Conservation (phyloP, 1,284 basidiomycete species). For the Porogramme epimiltina region DNA sequence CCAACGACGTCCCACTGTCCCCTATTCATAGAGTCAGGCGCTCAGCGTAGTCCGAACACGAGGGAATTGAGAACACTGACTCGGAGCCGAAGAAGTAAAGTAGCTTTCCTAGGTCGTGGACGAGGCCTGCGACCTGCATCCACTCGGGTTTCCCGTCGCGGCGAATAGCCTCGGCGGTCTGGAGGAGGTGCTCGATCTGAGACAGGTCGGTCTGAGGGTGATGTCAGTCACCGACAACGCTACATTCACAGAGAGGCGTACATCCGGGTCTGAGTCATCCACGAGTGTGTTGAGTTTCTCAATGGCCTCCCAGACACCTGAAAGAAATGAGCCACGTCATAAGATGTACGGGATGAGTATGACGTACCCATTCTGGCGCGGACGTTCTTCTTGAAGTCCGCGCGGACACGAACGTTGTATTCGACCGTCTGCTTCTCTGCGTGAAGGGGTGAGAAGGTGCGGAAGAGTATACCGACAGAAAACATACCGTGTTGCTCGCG, state of each 20-base stretch:
- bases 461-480: not conserved
- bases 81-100: slow-evolving; percentile 80
- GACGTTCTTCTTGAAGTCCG: slow-evolving; percentile 66
- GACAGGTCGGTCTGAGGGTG: slow-evolving; percentile 64
- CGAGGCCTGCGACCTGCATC: slow-evolving; percentile 88
- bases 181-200: slow-evolving; percentile 90
- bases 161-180: slow-evolving; percentile 91
- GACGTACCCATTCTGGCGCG: slow-evolving; percentile 63
- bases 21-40: slow-evolving; percentile 26
- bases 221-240: not conserved
- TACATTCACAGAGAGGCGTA: slow-evolving; percentile 27
- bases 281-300: slow-evolving; percentile 87
- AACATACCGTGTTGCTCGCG: slow-evolving; percentile 80
- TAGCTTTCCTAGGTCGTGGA: slow-evolving; percentile 89
- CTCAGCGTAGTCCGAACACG: slow-evolving; percentile 6
- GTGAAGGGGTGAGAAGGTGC: not conserved
- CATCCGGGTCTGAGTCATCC: slow-evolving; percentile 88
- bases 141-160: slow-evolving; percentile 87
- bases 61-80: slow-evolving; percentile 26
- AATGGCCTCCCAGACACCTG: slow-evolving; percentile 85
- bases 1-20: slow-evolving; percentile 95
- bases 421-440: slow-evolving; percentile 86
- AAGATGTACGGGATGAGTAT: not conserved
- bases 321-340: not conserved
- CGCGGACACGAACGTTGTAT: slow-evolving; percentile 78